Evolutionary conservation across 805 yeast genomes (phyloP).

Genomic region (Suhomyces sp.): DNA sequence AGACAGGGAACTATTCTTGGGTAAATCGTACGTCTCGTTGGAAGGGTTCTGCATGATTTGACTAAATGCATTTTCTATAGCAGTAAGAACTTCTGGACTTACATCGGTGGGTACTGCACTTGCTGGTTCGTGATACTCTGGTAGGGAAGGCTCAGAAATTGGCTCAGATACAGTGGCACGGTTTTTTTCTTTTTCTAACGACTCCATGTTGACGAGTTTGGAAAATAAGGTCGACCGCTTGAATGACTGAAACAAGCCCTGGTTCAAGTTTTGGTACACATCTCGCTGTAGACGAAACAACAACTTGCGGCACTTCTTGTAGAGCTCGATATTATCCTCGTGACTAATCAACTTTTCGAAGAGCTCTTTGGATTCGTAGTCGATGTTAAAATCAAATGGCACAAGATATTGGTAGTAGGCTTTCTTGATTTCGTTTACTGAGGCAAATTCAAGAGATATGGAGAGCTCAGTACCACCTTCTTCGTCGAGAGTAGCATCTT

Average conservation of each 20-base stretch:
- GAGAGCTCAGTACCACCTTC: constrained; percentile 30
- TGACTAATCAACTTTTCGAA: constrained; percentile 5
- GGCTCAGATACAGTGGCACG: not conserved
- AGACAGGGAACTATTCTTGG: not conserved
- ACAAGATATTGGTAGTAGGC: constrained; percentile 35
- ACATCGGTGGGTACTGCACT: constrained; percentile 15
- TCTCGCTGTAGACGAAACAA: constrained; percentile 59
- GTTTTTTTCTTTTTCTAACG: not conserved
- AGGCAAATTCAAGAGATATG: constrained; percentile 42
- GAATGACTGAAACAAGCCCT: constrained; percentile 56
- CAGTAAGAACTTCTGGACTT: constrained; percentile 49
- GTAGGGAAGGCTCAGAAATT: not conserved
- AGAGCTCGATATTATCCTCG: constrained; percentile 23
- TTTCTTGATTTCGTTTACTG: constrained; percentile 50
- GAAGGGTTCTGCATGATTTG: constrained; percentile 46
- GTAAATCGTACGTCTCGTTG: not conserved
- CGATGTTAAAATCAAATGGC: not conserved
- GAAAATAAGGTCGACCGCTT: constrained; percentile 54
- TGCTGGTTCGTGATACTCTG: not conserved
- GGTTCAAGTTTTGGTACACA: constrained; percentile 49
- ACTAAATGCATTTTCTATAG: constrained; percentile 66
- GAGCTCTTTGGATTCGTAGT: constrained; percentile 6
- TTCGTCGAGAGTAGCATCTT: constrained; percentile 38
- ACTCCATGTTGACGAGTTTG: constrained; percentile 22
- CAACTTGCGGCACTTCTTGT: constrained; percentile 54